Evolutionary conservation across 306 rosid genomes (phyloP).

Genomic region (Boehmeria nivea): DNA sequence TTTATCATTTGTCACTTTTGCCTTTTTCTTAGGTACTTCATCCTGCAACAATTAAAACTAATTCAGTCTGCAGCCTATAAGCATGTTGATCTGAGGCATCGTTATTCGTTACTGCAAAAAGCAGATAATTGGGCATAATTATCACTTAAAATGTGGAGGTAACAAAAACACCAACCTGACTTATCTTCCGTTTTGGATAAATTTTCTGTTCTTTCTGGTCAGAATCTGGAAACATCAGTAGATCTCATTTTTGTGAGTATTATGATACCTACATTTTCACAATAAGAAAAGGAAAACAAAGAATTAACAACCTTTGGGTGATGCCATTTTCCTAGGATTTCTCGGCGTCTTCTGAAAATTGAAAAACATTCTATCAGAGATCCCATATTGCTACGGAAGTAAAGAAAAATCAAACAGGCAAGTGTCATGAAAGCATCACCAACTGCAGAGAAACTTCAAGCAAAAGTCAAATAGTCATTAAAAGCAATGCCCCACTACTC

Average conservation of each 20-base stretch:
- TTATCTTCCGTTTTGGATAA: slow-evolving; percentile 55
- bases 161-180: slow-evolving; percentile 36
- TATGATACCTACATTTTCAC: slow-evolving; percentile 17
- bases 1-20: slow-evolving; percentile 30
- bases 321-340: slow-evolving; percentile 37
- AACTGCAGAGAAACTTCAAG: too few relatives aligned
- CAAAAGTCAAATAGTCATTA: too few relatives aligned
- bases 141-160: slow-evolving; percentile 1
- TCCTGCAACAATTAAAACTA: slow-evolving; percentile 38
- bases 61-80: slow-evolving; percentile 3
- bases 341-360: slow-evolving; percentile 60
- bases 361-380: slow-evolving; percentile 14
- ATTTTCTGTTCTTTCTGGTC: slow-evolving; percentile 39
- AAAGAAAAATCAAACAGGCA: neutral
- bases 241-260: slow-evolving; percentile 13
- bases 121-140: slow-evolving; percentile 12
- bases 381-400: neutral
- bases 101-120: slow-evolving; percentile 16
- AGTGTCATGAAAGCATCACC: neutral
- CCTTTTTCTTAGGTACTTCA: slow-evolving; percentile 42
- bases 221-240: slow-evolving; percentile 47
- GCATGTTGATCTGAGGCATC: too few relatives aligned
- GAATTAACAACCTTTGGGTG: slow-evolving; percentile 52
- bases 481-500: too few relatives aligned
- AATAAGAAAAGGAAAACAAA: slow-evolving; percentile 16